A percentile compares a stretch with the other conserved stretches of the same genome.
phyloP scores from a whole-genome alignment of 108 stramenopile genomes.

The Cyclotella baltica region DNA sequence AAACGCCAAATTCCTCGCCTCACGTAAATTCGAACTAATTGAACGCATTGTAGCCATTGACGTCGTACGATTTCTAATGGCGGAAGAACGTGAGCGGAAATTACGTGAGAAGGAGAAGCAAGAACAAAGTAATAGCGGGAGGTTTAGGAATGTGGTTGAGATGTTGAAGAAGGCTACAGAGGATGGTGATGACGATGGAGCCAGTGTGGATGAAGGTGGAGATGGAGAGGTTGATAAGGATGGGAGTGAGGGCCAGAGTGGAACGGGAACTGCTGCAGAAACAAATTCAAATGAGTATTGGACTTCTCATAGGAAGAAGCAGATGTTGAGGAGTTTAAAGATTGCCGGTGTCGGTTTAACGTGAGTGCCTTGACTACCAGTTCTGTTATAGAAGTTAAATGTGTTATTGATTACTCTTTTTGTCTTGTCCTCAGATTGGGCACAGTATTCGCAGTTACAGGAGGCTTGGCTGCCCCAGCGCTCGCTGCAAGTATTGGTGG shows the following conservation, averaged over 20 bases:
- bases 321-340: conserved; percentile 56
- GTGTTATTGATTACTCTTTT: conserved; percentile 26
- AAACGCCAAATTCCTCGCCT: conserved; percentile 53
- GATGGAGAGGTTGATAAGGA: conserved; percentile 10
- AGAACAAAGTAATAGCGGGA: conserved; percentile 39
- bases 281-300: conserved; percentile 17
- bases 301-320: conserved; percentile 39
- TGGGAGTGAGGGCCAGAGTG: conserved; percentile 9
- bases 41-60: conserved; percentile 56
- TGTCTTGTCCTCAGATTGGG: too few relatives aligned
- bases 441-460: conserved; percentile 72
- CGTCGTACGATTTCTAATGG: conserved; percentile 55
- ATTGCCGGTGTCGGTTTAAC: conserved; percentile 69
- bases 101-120: conserved; percentile 28
- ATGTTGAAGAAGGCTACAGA: conserved; percentile 29
- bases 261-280: not conserved
- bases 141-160: conserved; percentile 28
- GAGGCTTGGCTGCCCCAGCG: conserved; percentile 78
- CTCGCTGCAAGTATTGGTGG: conserved; percentile 67
- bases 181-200: conserved; percentile 6
- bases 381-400: not conserved
- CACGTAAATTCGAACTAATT: conserved; percentile 52
- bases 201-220: not conserved
- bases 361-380: not conserved
- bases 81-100: conserved; percentile 47